These are phyloP conservation scores for Solanum lignicaule DNA, from an alignment of 257 asterid genomes.

Conservation along the genomic window DNA sequence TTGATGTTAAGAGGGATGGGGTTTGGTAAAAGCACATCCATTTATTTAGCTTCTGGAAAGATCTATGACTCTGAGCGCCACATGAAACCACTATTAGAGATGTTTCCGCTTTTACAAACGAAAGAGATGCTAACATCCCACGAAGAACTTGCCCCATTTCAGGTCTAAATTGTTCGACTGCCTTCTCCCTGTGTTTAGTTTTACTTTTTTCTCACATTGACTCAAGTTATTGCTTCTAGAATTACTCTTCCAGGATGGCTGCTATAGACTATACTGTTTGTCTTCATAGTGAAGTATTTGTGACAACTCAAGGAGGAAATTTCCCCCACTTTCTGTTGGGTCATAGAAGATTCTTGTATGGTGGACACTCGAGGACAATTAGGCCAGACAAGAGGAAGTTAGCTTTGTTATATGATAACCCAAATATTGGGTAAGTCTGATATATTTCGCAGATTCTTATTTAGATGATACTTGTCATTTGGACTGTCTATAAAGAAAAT, in stretches of 20 bases:
- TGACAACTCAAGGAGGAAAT: constrained; percentile 97
- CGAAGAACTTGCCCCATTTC: constrained; percentile 85
- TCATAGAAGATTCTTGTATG: constrained; percentile 81
- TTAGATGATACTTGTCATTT: neutral
- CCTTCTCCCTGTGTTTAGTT: neutral
- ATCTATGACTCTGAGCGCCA: constrained; percentile 85
- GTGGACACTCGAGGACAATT: constrained; percentile 92
- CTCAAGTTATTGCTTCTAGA: constrained; percentile 41
- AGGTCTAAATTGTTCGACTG: constrained; percentile 36
- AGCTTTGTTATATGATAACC: constrained; percentile 63
- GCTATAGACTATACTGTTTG: constrained; percentile 97
- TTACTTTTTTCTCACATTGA: constrained; percentile 8
- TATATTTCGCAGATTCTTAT: neutral
- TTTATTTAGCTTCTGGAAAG: constrained; percentile 87
- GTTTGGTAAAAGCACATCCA: constrained; percentile 67
- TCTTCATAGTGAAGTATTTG: constrained; percentile 98
- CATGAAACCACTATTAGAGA: constrained; percentile 85
- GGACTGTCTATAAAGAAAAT: neutral
- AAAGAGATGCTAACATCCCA: constrained; percentile 80
- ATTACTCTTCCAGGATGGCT: constrained; percentile 97
- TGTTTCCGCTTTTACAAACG: constrained; percentile 91
- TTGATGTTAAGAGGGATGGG: constrained; percentile 99
- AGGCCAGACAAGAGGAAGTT: constrained; percentile 91
- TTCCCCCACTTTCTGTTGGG: constrained; percentile 96
- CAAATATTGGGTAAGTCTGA: constrained; percentile 64